These are phyloP conservation scores for Gymnopilus junonius DNA, from an alignment of 768 basidiomycete species.

Conservation along the genomic window DNA sequence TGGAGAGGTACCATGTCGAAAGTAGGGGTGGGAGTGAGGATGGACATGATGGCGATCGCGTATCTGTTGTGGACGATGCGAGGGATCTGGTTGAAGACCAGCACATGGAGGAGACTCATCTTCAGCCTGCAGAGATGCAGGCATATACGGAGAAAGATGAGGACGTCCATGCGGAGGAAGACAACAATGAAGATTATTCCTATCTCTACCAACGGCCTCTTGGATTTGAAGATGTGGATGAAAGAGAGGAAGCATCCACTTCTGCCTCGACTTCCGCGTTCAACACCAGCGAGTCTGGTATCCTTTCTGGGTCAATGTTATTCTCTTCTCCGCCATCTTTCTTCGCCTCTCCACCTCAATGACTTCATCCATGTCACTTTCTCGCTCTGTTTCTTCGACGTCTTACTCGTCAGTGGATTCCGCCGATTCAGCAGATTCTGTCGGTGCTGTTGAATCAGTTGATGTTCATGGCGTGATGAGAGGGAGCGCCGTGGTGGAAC, in stretches of 20 bases:
- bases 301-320: conserved; percentile 7
- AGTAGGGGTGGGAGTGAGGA: conserved; percentile 15
- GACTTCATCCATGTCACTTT: conserved; percentile 34
- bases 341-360: conserved; percentile 25
- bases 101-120: background rate
- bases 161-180: background rate
- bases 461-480: conserved; percentile 4
- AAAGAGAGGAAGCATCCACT: background rate
- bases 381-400: conserved; percentile 45
- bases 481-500: background rate
- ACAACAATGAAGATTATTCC: background rate
- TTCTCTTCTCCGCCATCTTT: conserved; percentile 27
- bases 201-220: background rate
- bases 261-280: background rate
- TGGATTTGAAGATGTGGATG: background rate
- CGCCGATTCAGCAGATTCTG: conserved; percentile 21
- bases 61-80: background rate
- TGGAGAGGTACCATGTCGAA: conserved; percentile 12
- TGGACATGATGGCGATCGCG: background rate
- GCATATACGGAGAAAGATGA: background rate
- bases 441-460: conserved; percentile 4
- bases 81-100: background rate
- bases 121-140: background rate
- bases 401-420: conserved; percentile 40
- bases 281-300: background rate